These are phyloP conservation scores for Acephala macrosclerotiorum DNA, from an alignment of 2,329 filamentous ascomycete genomes.

Conservation along the genomic window DNA sequence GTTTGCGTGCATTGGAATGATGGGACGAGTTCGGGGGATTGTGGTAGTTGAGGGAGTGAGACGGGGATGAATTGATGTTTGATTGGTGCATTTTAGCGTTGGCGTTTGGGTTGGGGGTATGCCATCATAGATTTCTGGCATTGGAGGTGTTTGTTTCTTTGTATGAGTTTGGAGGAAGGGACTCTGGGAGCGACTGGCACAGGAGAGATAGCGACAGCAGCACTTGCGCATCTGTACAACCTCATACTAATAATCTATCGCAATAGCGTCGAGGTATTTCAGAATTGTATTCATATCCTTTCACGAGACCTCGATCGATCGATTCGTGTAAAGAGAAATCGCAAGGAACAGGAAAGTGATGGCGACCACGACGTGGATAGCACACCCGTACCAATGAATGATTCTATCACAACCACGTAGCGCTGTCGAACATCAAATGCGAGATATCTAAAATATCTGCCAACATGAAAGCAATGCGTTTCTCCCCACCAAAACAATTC, in stretches of 20 bases:
- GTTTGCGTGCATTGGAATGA: conserved; percentile 26
- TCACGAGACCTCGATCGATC: no score
- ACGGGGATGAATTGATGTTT: neutral
- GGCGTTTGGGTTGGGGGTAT: conserved; percentile 1
- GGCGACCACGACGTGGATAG: no score
- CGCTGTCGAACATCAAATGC: no score
- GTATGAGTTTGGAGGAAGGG: neutral
- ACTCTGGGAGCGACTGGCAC: neutral
- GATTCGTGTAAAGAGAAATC: no score
- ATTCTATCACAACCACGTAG: no score
- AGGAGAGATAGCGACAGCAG: neutral
- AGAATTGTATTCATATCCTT: no score
- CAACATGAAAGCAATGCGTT: neutral
- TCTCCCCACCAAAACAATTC: neutral
- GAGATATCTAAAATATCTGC: neutral
- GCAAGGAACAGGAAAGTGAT: no score
- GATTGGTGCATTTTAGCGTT: neutral
- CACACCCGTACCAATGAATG: no score
- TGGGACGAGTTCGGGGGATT: conserved; percentile 21
- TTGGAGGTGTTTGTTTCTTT: neutral
- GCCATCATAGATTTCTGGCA: neutral
- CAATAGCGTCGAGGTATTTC: neutral
- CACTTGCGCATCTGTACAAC: neutral
- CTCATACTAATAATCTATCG: neutral
- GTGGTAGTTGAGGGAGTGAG: neutral